Evolutionary conservation across 1,139 yeast genomes (phyloP), one percentile per base, ranked within the genome.

Genomic region (Pichia sp.): DNA sequence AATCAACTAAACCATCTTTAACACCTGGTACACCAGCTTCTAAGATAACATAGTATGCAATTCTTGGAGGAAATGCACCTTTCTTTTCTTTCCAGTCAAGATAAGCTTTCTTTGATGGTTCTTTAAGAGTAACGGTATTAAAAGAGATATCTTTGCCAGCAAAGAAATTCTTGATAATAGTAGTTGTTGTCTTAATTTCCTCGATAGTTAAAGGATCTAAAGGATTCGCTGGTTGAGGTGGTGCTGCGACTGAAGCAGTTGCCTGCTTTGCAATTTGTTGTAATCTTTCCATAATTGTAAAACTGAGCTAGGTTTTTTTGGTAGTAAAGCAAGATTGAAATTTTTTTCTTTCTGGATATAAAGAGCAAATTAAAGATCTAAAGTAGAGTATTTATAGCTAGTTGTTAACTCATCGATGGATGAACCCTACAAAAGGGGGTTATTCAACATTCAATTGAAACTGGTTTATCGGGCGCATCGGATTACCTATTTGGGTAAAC

Each of bases 41-140:
- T 45, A 83, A 67, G 40, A 78, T 67, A 40, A 82, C 84, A 49
- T 71, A 79, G 55, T 74, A 78, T 11, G 82, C 86, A 51, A 78
- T 64, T 60, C 91, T 70, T 41, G 82, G 79, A 26, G 86, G 85
- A 28, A 66, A 47, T 10, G 82, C 72, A n/a, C 80, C 80, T 39
- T 65, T 67, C 36, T 67, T 58, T 47, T 79, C 84, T 52, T 74
- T 76, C 89, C 89, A 83, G 28, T 67, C 71, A 49, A 77, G 69
- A 61, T 70, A 77, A 8, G 73, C 74, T 42, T 64, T 66, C 62
- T 81, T 82, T 45, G 76, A 63, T 43, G 91, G 91, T 63, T 83
- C 93, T 56, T 74, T 71, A 45, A 83, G 66, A 22, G 88, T 76
- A 49, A 83, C 68, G 25, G 85, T 79, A 61, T 82, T 83, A 69